Percentiles rank a stretch among this genome's conserved stretches.
Conservation (phyloP, 192 early-diverging fungal species). For the Kappamyces sp. region DNA sequence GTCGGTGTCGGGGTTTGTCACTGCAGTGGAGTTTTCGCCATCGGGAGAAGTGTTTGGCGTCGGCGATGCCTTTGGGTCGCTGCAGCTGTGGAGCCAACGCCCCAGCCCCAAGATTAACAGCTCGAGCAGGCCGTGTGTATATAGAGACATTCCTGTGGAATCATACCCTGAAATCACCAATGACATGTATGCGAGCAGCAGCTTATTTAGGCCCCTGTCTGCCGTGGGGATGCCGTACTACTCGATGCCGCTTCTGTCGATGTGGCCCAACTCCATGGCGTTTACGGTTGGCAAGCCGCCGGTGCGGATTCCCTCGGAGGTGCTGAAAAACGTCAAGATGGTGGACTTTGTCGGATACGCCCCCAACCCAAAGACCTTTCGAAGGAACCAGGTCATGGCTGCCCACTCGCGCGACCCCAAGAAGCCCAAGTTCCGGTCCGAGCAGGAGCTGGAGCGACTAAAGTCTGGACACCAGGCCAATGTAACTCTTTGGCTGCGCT, state of each 20-base stretch:
- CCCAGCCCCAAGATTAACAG: slow-evolving; percentile 60
- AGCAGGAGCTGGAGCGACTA: slow-evolving; percentile 67
- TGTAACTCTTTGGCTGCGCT: too few species aligned
- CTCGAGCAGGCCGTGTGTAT: slow-evolving; percentile 51
- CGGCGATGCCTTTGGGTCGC: slow-evolving; percentile 66
- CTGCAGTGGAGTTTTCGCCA: slow-evolving; percentile 69
- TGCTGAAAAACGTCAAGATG: slow-evolving; percentile 74
- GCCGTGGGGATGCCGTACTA: slow-evolving; percentile 71
- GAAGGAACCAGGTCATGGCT: slow-evolving; percentile 59
- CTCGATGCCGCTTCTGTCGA: slow-evolving; percentile 66
- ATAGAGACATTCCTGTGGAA: slow-evolving; percentile 40
- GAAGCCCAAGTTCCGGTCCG: slow-evolving; percentile 71
- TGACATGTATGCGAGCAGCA: slow-evolving; percentile 33
- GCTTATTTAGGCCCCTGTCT: slow-evolving; percentile 57
- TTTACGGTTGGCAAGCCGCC: slow-evolving; percentile 72
- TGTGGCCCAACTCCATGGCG: slow-evolving; percentile 58
- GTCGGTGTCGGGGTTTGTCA: slow-evolving; percentile 40
- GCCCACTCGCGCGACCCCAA: slow-evolving; percentile 34
- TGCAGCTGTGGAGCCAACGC: slow-evolving; percentile 74
- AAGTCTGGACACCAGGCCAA: background rate
- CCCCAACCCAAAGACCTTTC: slow-evolving; percentile 69
- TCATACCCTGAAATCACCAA: slow-evolving; percentile 46
- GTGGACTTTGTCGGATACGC: slow-evolving; percentile 93
- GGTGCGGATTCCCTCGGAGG: slow-evolving; percentile 64
- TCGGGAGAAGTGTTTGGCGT: slow-evolving; percentile 72